Base-by-base conservation (phyloP, 2,329 filamentous ascomycete genomes). In the Phialophora macrospora region DNA sequence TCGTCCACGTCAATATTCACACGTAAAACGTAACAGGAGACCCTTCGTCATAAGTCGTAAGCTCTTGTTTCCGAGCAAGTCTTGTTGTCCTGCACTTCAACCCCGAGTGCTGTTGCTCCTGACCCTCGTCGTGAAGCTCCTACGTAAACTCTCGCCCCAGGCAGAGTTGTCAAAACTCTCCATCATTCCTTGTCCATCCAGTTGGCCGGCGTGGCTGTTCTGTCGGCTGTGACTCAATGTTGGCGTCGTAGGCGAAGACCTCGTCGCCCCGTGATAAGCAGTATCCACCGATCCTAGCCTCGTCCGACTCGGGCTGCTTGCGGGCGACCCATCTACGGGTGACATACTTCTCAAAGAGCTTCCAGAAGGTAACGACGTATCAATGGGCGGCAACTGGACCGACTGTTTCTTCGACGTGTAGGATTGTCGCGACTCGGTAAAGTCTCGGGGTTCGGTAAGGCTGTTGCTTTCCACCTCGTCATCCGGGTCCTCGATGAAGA, bases 101-200 rank as follows among this genome's bases (percentile, higher is more conserved):
- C 60, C 60, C 17, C 51, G 51, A 12, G 60, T 46, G 34, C 55
- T 64, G 46, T 62, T 44, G 17, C 51, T 58, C 64, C 85, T 81
- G 2, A n/a, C 38, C 73, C 82, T 83, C 73, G 82, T 85, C 60
- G 93, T 97, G 72, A 95, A 92, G 79, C 92, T 96, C 68, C 92
- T 85, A 69, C 93, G 85, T 70, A 97, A 93, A 81, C 91, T 96
- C 79, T 96, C 92, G 59, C 94, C 91, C 94, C 94, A 98, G 17
- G 91, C 89, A 20, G 92, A 95, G 74, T 94, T 91, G 73, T 95
- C 92, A 62, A 98, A 84, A 75, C 95, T 90, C 71, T 93, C 88
- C 76, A 93, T 87, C 71, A 96, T 90, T 73, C 93, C 90, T 55
- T 88, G 86, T 57, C 89, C 88, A 73, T 55, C 60, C n/a, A 65